phyloP scores from a whole-genome alignment of 257 asterid genomes.

The Mentha longifolia region DNA sequence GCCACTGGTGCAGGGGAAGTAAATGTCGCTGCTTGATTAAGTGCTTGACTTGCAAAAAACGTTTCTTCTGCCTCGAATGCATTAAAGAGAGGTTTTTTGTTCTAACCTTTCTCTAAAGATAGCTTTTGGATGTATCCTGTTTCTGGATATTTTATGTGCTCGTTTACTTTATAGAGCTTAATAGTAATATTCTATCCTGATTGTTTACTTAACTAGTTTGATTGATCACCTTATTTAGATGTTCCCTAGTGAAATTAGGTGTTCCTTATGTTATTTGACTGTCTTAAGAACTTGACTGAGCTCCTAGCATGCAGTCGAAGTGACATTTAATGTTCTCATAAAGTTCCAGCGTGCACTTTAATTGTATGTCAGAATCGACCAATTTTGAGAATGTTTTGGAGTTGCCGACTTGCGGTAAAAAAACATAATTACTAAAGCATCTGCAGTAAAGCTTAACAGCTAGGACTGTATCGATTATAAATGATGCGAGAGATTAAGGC shows the following conservation, averaged over 20 bases:
- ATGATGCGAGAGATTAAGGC: slow-evolving; percentile 16
- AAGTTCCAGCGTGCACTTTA: not conserved
- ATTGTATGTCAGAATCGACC: slow-evolving; percentile 13
- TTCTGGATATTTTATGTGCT: not conserved
- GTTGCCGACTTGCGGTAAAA: not conserved
- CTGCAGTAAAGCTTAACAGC: slow-evolving; percentile 12
- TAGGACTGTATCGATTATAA: slow-evolving; percentile 4
- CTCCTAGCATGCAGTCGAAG: slow-evolving; percentile 11
- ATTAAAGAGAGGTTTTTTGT: slow-evolving; percentile 70
- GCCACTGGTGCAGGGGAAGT: slow-evolving; percentile 90
- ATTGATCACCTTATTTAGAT: too few relatives aligned
- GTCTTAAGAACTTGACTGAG: slow-evolving; percentile 17
- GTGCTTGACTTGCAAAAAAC: slow-evolving; percentile 81
- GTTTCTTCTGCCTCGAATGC: slow-evolving; percentile 77
- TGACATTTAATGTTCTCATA: not conserved
- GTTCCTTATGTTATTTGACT: slow-evolving; percentile 13
- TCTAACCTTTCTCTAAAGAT: slow-evolving; percentile 17
- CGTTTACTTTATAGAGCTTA: not conserved
- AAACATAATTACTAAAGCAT: slow-evolving; percentile 11
- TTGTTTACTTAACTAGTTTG: not conserved
- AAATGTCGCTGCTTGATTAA: slow-evolving; percentile 54
- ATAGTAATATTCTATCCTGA: not conserved
- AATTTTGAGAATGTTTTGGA: not conserved
- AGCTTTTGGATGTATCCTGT: not conserved
- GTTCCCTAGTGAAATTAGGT: not conserved